Percentiles rank a stretch among this genome's conserved stretches.
Conservation (phyloP, 805 yeast genomes). For the Wickerhamomyces tratensis region DNA sequence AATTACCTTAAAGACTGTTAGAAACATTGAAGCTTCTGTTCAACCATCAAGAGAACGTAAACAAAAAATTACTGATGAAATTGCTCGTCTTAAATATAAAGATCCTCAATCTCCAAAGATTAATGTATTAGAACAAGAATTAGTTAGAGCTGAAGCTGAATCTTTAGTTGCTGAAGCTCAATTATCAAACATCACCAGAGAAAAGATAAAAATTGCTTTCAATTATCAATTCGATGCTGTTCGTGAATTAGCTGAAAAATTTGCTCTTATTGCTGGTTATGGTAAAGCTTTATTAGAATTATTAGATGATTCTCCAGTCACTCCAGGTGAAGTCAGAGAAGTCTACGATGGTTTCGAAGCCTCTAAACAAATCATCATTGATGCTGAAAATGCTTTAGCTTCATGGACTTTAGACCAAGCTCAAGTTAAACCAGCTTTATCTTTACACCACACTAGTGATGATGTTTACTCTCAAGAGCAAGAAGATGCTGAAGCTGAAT, state of each 20-base stretch:
- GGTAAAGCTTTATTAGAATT: constrained; percentile 96
- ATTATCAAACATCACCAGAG: constrained; percentile 95
- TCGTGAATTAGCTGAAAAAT: constrained; percentile 92
- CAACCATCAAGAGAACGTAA: constrained; percentile 98
- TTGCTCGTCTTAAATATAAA: constrained; percentile 95
- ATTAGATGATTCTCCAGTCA: constrained; percentile 92
- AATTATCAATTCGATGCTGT: constrained; percentile 93
- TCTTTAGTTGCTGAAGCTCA: constrained; percentile 98
- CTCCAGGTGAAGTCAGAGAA: constrained; percentile 98
- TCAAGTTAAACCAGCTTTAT: constrained; percentile 86
- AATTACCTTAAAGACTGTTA: constrained; percentile 85
- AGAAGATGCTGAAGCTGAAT: constrained; percentile 29
- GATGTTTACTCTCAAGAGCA: constrained; percentile 43
- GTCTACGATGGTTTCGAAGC: constrained; percentile 98
- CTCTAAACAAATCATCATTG: constrained; percentile 94
- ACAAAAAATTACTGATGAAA: constrained; percentile 94
- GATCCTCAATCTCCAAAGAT: constrained; percentile 97
- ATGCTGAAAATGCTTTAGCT: constrained; percentile 91
- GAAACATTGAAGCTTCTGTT: constrained; percentile 95
- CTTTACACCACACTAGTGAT: constrained; percentile 67
- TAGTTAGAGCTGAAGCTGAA: constrained; percentile 98
- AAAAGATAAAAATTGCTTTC: constrained; percentile 94
- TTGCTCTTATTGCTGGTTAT: constrained; percentile 96
- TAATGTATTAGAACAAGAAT: constrained; percentile 92
- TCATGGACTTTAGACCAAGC: constrained; percentile 96